A percentile compares a stretch with the other conserved stretches of the same genome.
Conservation (phyloP, 2,329 filamentous ascomycete genomes). For the Rasamsonia emersonii region DNA sequence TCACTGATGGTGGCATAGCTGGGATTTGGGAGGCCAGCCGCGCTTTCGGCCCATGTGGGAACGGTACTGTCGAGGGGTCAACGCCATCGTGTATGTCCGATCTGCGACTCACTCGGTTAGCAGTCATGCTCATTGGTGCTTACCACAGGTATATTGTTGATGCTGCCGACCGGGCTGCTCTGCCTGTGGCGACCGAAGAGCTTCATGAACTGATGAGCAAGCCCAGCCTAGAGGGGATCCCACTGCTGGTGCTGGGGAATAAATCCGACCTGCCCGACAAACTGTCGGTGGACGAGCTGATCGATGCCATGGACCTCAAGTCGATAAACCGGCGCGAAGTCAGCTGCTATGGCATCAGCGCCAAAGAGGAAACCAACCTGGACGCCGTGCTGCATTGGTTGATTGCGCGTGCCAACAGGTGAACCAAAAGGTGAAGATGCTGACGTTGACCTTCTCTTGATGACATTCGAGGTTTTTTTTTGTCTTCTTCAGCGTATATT, state of each 20-base stretch:
- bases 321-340: constrained; percentile 86
- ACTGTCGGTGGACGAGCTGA: constrained; percentile 86
- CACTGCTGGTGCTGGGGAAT: constrained; percentile 88
- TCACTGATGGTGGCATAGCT: constrained; percentile 41
- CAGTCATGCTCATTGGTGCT: neutral
- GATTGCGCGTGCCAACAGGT: constrained; percentile 77
- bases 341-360: constrained; percentile 97
- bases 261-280: constrained; percentile 93
- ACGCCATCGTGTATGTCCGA: constrained; percentile 73
- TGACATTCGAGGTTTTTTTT: constrained; percentile 8
- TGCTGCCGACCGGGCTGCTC: constrained; percentile 72
- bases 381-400: constrained; percentile 96
- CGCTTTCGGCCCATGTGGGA: constrained; percentile 99
- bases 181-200: constrained; percentile 83
- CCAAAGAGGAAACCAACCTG: constrained; percentile 97
- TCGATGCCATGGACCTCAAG: constrained; percentile 85
- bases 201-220: constrained; percentile 83
- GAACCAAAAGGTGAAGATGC: constrained; percentile 18
- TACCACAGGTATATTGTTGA: constrained; percentile 80
- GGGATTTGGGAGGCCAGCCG: constrained; percentile 96
- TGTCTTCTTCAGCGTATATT: constrained; percentile 29
- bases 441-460: constrained; percentile 6
- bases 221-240: constrained; percentile 77
- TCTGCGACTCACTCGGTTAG: too few relatives aligned
- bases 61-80: constrained; percentile 92